Percentiles rank a stretch among this genome's conserved stretches.
phyloP scores from a whole-genome alignment of 2,329 filamentous ascomycete genomes.

The Trichoderma atrobrunneum region DNA sequence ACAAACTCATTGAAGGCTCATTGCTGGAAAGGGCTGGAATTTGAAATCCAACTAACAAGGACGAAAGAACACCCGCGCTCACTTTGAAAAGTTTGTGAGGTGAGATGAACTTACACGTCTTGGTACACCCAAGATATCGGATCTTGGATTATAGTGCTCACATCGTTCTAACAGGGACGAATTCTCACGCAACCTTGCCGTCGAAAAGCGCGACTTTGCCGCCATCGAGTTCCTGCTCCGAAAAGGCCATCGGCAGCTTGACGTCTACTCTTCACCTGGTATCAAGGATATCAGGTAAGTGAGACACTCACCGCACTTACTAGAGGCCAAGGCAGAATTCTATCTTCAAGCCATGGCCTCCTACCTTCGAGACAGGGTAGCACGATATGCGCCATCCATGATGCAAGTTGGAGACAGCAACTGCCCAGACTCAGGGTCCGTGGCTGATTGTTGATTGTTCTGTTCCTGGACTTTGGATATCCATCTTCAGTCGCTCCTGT shows the following conservation, averaged over 20 bases:
- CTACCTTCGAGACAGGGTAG: background rate
- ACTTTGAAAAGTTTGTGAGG: slow-evolving; percentile 65
- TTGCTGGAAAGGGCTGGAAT: background rate
- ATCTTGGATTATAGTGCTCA: background rate
- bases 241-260: slow-evolving; percentile 77
- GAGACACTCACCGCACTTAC: background rate
- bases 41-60: slow-evolving; percentile 1
- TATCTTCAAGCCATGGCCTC: background rate
- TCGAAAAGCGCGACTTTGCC: slow-evolving; percentile 82
- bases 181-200: slow-evolving; percentile 65
- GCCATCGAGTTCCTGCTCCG: slow-evolving; percentile 83
- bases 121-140: background rate
- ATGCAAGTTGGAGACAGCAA: background rate
- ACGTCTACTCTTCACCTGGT: slow-evolving; percentile 74
- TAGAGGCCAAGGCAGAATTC: background rate
- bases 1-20: background rate
- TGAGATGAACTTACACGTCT: slow-evolving; percentile 34
- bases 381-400: too few relatives aligned
- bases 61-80: slow-evolving; percentile 51
- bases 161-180: slow-evolving; percentile 54
- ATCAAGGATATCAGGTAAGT: slow-evolving; percentile 68
- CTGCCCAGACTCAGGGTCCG: background rate
- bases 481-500: background rate
- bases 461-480: background rate
- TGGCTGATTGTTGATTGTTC: background rate